Conservation (phyloP, 1,284 basidiomycete species). For the Melanopsichium pennsylvanicum region DNA sequence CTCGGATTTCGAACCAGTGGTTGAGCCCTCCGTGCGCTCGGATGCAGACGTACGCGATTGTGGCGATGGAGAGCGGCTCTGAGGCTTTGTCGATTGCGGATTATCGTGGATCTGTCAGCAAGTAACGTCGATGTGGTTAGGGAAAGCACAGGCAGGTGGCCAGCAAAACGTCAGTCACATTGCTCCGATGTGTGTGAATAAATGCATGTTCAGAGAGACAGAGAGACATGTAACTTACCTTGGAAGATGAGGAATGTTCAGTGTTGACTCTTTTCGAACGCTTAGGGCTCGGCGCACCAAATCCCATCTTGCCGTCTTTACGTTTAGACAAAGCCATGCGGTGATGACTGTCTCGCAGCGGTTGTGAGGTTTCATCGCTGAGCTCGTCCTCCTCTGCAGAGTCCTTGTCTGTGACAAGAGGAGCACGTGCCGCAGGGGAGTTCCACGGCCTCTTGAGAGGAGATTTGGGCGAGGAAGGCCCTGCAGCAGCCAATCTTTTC, state of each 20-base stretch:
- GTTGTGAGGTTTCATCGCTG: conserved; percentile 14
- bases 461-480: conserved; percentile 3
- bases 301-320: conserved; percentile 1
- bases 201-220: too few species aligned
- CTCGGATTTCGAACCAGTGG: not conserved
- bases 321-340: conserved; percentile 5
- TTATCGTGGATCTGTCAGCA: not conserved
- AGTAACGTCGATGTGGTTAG: too few species aligned
- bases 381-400: conserved; percentile 37
- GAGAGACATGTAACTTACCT: conserved; percentile 4
- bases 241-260: conserved; percentile 1
- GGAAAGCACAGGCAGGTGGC: too few species aligned
- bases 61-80: conserved; percentile 16
- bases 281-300: conserved; percentile 9
- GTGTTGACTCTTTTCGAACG: conserved; percentile 4
- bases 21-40: not conserved
- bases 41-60: not conserved
- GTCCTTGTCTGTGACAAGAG: not conserved
- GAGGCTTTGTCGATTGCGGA: not conserved
- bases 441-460: conserved; percentile 15
- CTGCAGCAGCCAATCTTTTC: conserved; percentile 5
- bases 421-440: not conserved
- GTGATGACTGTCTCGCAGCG: not conserved
- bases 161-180: too few species aligned
- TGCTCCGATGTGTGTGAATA: too few species aligned